Evolutionary conservation across 176 grass and related monocot species (phyloP), one percentile per base, ranked within the genome.

Genomic region (Chloris gayana): DNA sequence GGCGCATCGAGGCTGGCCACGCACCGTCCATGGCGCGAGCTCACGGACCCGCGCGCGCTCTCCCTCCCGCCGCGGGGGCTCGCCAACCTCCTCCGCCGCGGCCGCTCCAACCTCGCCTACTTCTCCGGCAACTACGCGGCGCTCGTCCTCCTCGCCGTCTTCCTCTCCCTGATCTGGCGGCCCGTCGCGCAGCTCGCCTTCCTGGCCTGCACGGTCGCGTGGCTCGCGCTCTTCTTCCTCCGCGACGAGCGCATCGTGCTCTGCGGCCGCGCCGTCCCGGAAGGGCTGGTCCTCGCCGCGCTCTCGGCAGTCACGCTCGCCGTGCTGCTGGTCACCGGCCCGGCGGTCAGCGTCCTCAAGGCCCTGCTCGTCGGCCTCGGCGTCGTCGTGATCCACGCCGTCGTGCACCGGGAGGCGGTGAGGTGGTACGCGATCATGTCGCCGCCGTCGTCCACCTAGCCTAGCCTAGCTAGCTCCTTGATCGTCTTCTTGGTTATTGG

Each of bases 191-290:
- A 57, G 54, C 54, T 57, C 54, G 54, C 22, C 10, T 29, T 61
- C 25, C 58, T 61, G 25, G 58, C 58, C 25, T 61, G 58, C 25
- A 14, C 12, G 58, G 25, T 21, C 58, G 25, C 58, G 25, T 29
- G 58, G 58, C 58, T 61, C 58, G 25, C 11, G 11, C 58, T 61
- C 58, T 61, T 61, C 58, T 61, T 61, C 58, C 58, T 61, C 58
- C 25, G 58, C 58, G 58, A 29, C 24, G 58, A 61, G 58, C 58
- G 25, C 25, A 2, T 14, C 58, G 9, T 29, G 3, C 25, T 61
- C 58, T 61, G n/a, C 58, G 25, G 24, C 25, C 25, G 58, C 58
- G 46, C 12, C 58, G 58, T 57, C 54, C 22, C 22, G 6, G 54
- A 57, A n/a, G 54, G 54, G 22, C 7, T 57, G 22, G 54, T 24